Evolutionary conservation across 1,139 yeast genomes (phyloP).

Genomic region (Barnettozyma hawaiiensis): DNA sequence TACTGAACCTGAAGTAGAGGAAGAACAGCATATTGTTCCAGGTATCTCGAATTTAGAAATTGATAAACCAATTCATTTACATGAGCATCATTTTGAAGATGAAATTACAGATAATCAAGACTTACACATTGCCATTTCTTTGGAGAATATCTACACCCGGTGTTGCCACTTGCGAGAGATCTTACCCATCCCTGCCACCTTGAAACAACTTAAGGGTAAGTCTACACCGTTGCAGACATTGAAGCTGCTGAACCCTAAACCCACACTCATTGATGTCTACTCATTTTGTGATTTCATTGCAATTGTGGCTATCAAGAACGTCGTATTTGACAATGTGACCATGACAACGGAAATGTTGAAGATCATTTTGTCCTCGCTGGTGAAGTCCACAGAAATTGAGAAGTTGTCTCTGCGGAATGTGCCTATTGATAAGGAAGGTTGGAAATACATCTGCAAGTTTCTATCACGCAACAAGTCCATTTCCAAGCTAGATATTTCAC

Average conservation of each 20-base stretch:
- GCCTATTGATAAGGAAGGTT: slow-evolving; percentile 61
- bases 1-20: slow-evolving; percentile 21
- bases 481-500: slow-evolving; percentile 72
- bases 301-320: slow-evolving; percentile 72
- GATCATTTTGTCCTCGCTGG: slow-evolving; percentile 58
- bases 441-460: slow-evolving; percentile 73
- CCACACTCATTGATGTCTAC: slow-evolving; percentile 81
- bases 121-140: slow-evolving; percentile 36
- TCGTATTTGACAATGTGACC: slow-evolving; percentile 78
- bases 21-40: slow-evolving; percentile 18
- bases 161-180: slow-evolving; percentile 93
- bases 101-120: slow-evolving; percentile 19
- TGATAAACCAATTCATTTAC: slow-evolving; percentile 63
- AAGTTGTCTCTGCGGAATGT: slow-evolving; percentile 77
- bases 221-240: slow-evolving; percentile 69
- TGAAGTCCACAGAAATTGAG: slow-evolving; percentile 52
- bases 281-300: slow-evolving; percentile 86
- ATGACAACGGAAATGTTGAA: slow-evolving; percentile 77
- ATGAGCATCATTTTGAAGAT: slow-evolving; percentile 53
- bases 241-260: slow-evolving; percentile 81
- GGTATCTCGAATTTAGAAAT: slow-evolving; percentile 33
- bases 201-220: slow-evolving; percentile 76
- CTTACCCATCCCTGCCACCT: slow-evolving; percentile 85
- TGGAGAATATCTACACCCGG: slow-evolving; percentile 77
- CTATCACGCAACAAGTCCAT: slow-evolving; percentile 52